Evolutionary conservation across 352 stramenopile genomes (phyloP).

Genomic region (Globisporangium irregulare): DNA sequence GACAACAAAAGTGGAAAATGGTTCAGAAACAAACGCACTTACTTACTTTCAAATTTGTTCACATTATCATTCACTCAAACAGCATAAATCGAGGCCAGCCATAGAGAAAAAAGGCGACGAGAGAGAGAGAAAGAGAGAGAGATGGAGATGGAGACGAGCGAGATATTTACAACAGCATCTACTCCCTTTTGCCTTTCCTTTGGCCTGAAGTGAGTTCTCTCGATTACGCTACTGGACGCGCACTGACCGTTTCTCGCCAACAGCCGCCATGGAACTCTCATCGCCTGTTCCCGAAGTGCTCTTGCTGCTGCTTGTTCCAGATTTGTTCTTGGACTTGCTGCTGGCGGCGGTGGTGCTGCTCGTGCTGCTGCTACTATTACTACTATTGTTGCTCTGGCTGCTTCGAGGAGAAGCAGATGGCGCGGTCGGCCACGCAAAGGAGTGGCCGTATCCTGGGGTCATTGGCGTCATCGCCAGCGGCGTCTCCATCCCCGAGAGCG

Average conservation of each 20-base stretch:
- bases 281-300: background rate
- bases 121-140: background rate
- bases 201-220: too few relatives aligned
- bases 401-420: background rate
- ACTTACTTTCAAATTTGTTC: background rate
- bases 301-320: constrained; percentile 6
- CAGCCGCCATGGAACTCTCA: constrained; percentile 2
- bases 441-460: constrained; percentile 15
- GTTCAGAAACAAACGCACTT: background rate
- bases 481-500: constrained; percentile 21
- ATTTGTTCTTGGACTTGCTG: background rate
- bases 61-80: constrained; percentile 4
- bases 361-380: background rate
- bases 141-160: background rate
- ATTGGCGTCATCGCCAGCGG: constrained; percentile 20
- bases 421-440: constrained; percentile 16
- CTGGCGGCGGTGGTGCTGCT: background rate
- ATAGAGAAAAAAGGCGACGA: background rate
- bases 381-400: background rate
- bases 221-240: background rate
- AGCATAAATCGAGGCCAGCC: background rate
- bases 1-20: background rate
- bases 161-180: background rate
- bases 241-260: constrained; percentile 10
- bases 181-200: background rate